Percentiles rank a stretch among this genome's conserved stretches.
phyloP scores from a whole-genome alignment of 2,329 filamentous ascomycete genomes.

The Pestalotiopsis sp. region DNA sequence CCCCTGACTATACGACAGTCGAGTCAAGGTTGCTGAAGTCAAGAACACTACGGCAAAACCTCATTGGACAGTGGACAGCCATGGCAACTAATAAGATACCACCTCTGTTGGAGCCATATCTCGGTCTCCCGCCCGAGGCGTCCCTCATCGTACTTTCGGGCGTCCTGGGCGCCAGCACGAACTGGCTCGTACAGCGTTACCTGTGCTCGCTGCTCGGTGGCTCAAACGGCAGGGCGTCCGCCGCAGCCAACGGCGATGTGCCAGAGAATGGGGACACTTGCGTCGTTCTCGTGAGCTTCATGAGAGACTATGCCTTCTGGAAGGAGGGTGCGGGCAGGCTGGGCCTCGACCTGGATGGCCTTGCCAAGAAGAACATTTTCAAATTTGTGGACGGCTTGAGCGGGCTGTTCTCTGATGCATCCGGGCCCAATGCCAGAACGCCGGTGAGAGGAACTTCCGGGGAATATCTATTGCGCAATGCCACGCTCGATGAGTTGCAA shows the following conservation, averaged over 20 bases:
- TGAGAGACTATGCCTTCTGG: conserved; percentile 80
- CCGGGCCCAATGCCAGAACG: conserved; percentile 14
- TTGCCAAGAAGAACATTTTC: conserved; percentile 60
- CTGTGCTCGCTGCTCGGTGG: conserved; percentile 45
- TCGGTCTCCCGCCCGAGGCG: conserved; percentile 55
- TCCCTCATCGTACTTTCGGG: conserved; percentile 68
- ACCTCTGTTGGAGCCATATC: conserved; percentile 63
- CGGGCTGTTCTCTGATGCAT: conserved; percentile 45
- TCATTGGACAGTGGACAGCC: background rate
- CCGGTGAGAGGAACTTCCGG: conserved; percentile 10
- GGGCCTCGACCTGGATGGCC: conserved; percentile 68
- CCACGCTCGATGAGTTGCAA: conserved; percentile 36
- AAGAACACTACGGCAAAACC: background rate
- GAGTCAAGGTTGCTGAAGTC: background rate
- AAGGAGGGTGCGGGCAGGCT: conserved; percentile 66
- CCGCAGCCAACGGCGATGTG: conserved; percentile 30
- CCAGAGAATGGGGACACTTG: background rate
- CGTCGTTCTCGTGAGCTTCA: conserved; percentile 80
- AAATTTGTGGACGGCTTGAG: conserved; percentile 75
- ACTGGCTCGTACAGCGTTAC: conserved; percentile 64
- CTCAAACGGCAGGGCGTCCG: conserved; percentile 12
- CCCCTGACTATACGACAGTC: background rate
- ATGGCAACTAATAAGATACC: conserved; percentile 56
- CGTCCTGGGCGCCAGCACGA: conserved; percentile 63
- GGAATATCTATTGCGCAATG: conserved; percentile 28